These are phyloP conservation scores for Parathielavia hyrcaniae DNA, from an alignment of 495 filamentous ascomycete species.

Conservation along the genomic window DNA sequence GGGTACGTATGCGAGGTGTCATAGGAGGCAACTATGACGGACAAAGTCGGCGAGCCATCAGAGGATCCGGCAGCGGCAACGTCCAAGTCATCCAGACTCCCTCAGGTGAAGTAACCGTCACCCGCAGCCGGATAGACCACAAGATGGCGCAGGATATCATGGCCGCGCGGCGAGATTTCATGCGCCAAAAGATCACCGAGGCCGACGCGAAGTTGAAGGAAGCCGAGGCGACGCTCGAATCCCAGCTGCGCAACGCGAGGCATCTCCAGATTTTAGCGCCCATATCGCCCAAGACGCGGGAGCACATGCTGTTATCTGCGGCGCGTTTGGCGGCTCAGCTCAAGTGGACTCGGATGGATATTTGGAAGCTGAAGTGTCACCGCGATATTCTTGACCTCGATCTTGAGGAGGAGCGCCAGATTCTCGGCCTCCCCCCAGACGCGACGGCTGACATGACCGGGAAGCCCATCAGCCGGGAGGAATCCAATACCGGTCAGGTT, in stretches of 20 bases:
- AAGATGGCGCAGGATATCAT: constrained; percentile 80
- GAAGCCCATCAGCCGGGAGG: constrained; percentile 25
- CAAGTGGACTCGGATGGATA: constrained; percentile 88
- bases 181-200: constrained; percentile 75
- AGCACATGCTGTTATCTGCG: constrained; percentile 77
- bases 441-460: constrained; percentile 21
- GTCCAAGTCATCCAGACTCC: constrained; percentile 59
- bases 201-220: constrained; percentile 70
- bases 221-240: constrained; percentile 71
- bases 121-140: constrained; percentile 63
- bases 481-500: constrained; percentile 26
- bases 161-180: constrained; percentile 69
- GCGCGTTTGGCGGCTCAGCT: constrained; percentile 81
- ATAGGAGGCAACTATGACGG: constrained; percentile 81
- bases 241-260: constrained; percentile 80
- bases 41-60: constrained; percentile 65
- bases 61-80: constrained; percentile 54
- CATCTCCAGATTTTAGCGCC: constrained; percentile 86
- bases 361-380: constrained; percentile 88
- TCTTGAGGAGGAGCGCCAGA: constrained; percentile 65
- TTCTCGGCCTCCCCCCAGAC: constrained; percentile 32
- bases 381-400: constrained; percentile 80
- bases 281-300: constrained; percentile 77
- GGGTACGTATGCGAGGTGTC: constrained; percentile 84
- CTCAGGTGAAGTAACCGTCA: constrained; percentile 62